Conservation (phyloP, 768 basidiomycete genomes). For the Boletus rubescentipes region DNA sequence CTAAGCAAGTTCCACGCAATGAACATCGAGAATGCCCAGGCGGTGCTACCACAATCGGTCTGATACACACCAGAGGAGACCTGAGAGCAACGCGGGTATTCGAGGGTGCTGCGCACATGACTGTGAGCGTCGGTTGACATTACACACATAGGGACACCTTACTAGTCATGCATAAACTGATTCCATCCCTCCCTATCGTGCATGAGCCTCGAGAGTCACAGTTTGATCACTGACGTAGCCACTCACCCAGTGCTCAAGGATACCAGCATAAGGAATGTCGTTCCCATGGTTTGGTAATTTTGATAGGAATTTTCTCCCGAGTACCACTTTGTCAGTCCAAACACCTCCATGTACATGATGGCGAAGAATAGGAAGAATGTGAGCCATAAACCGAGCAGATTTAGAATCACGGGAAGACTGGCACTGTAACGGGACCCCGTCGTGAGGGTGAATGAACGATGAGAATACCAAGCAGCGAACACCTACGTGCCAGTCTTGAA, state of each 20-base stretch:
- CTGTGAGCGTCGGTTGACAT: slow-evolving; percentile 15
- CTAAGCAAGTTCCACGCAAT: slow-evolving; percentile 94
- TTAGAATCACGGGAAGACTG: slow-evolving; percentile 82
- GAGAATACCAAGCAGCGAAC: not conserved
- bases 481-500: slow-evolving; percentile 95
- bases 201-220: slow-evolving; percentile 6
- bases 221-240: slow-evolving; percentile 20
- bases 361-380: slow-evolving; percentile 89
- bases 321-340: slow-evolving; percentile 86
- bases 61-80: slow-evolving; percentile 43
- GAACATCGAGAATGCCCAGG: slow-evolving; percentile 84
- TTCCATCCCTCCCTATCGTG: slow-evolving; percentile 90
- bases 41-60: slow-evolving; percentile 84
- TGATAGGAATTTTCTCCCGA: slow-evolving; percentile 59
- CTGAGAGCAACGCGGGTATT: slow-evolving; percentile 81
- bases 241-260: slow-evolving; percentile 90
- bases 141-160: slow-evolving; percentile 2
- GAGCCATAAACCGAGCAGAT: slow-evolving; percentile 84
- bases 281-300: slow-evolving; percentile 81
- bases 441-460: not conserved
- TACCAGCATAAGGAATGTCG: slow-evolving; percentile 82
- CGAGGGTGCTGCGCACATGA: slow-evolving; percentile 52
- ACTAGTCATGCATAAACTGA: slow-evolving; percentile 97
- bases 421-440: slow-evolving; percentile 46
- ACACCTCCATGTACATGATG: slow-evolving; percentile 86